phyloP scores from a whole-genome alignment of 495 filamentous ascomycete genomes.

The Geoglossum glabrum region DNA sequence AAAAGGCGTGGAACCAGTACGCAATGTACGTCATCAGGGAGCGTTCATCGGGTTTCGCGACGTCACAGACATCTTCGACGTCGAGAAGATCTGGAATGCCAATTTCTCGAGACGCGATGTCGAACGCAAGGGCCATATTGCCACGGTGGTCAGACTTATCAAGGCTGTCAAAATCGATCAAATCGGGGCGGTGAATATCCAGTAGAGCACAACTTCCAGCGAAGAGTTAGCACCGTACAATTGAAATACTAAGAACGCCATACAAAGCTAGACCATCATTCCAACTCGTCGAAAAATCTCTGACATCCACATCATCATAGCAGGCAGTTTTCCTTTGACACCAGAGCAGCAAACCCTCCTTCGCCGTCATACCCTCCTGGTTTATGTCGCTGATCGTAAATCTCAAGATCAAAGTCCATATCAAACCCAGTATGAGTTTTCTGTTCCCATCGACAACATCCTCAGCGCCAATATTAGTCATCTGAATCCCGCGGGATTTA shows the following conservation, averaged over 20 bases:
- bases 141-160: conserved; percentile 89
- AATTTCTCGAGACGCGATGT: conserved; percentile 87
- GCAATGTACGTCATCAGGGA: conserved; percentile 98
- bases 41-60: conserved; percentile 84
- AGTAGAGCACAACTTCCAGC: conserved; percentile 54
- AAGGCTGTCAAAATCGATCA: conserved; percentile 87
- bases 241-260: conserved; percentile 4
- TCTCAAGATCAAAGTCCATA: conserved; percentile 92
- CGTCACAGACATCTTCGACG: conserved; percentile 95
- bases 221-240: conserved; percentile 2
- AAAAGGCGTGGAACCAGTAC: conserved; percentile 99
- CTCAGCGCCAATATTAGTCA: conserved; percentile 96
- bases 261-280: conserved; percentile 87
- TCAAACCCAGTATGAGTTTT: conserved; percentile 90
- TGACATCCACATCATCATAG: conserved; percentile 87
- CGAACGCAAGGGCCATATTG: conserved; percentile 95
- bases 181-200: conserved; percentile 89
- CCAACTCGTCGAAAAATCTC: conserved; percentile 89
- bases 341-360: conserved; percentile 88
- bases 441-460: conserved; percentile 96
- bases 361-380: conserved; percentile 91
- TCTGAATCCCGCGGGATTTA: conserved; percentile 72
- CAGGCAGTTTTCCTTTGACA: conserved; percentile 97
- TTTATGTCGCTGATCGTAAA: conserved; percentile 99
- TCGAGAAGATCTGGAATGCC: conserved; percentile 90